Conservation (phyloP, 768 basidiomycete genomes). For the Boletus edulis region DNA sequence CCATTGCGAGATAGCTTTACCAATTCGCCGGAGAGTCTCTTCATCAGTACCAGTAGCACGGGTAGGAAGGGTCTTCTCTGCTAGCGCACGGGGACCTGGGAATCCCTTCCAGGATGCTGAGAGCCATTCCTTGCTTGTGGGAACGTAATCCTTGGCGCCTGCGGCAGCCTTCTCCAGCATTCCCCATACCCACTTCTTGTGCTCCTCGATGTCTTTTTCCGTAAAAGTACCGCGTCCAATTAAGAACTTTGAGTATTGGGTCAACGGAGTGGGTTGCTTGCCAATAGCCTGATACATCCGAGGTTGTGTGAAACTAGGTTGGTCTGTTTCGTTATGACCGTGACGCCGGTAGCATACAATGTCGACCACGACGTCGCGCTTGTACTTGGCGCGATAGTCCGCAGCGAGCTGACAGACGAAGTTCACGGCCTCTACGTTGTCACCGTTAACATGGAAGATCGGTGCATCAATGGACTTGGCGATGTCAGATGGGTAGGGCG, state of each 20-base stretch:
- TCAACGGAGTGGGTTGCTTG: slow-evolving; percentile 88
- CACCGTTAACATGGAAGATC: slow-evolving; percentile 99
- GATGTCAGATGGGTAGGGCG: slow-evolving; percentile 96
- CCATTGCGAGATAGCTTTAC: slow-evolving; percentile 82
- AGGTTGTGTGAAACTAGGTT: slow-evolving; percentile 98
- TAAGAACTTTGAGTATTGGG: slow-evolving; percentile 89
- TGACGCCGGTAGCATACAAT: slow-evolving; percentile 98
- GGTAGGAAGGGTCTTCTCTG: slow-evolving; percentile 89
- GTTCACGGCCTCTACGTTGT: slow-evolving; percentile 97
- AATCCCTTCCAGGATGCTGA: slow-evolving; percentile 98
- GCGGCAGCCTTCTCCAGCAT: slow-evolving; percentile 96
- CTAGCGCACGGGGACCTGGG: slow-evolving; percentile 94
- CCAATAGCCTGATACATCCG: slow-evolving; percentile 98
- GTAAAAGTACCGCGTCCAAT: slow-evolving; percentile 92
- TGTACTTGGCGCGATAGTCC: slow-evolving; percentile 97
- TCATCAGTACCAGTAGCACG: slow-evolving; percentile 80
- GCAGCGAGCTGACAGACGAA: slow-evolving; percentile 98
- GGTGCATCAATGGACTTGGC: slow-evolving; percentile 98
- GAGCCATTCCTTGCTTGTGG: slow-evolving; percentile 94
- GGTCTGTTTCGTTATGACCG: slow-evolving; percentile 99
- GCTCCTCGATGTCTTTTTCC: slow-evolving; percentile 94
- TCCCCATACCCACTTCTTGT: slow-evolving; percentile 99
- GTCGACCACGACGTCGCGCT: slow-evolving; percentile 98
- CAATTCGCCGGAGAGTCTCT: slow-evolving; percentile 77
- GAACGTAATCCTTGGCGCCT: slow-evolving; percentile 94